Conservation (phyloP, 1,284 basidiomycete species). For the Apiotrichum sp. region DNA sequence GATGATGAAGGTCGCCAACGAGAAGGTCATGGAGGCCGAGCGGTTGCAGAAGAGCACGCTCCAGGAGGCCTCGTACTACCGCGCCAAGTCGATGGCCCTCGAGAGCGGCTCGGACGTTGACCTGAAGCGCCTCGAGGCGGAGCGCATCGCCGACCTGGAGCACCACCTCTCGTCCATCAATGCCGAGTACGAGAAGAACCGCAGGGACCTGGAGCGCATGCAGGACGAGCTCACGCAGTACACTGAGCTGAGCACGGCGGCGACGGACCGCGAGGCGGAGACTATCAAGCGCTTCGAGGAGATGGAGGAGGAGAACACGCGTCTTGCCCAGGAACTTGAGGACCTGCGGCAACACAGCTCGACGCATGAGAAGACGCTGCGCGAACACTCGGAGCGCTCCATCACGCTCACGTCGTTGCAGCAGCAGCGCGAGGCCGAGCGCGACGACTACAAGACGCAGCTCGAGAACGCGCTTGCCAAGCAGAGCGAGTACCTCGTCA, state of each 20-base stretch:
- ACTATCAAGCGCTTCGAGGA: conserved; percentile 73
- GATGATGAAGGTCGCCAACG: conserved; percentile 58
- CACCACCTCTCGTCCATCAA: conserved; percentile 63
- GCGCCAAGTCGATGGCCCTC: conserved; percentile 81
- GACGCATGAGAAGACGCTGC: conserved; percentile 60
- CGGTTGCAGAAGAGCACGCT: conserved; percentile 69
- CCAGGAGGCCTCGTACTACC: conserved; percentile 94
- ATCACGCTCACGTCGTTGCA: conserved; percentile 67
- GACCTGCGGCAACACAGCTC: conserved; percentile 65
- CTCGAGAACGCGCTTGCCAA: conserved; percentile 64
- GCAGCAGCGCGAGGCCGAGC: conserved; percentile 75
- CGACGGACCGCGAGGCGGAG: conserved; percentile 74
- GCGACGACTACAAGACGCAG: conserved; percentile 59
- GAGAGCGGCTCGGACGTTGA: conserved; percentile 68
- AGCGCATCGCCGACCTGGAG: conserved; percentile 75
- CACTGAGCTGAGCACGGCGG: conserved; percentile 63
- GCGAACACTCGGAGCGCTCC: conserved; percentile 73
- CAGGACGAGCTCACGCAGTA: conserved; percentile 57
- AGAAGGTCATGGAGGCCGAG: conserved; percentile 73
- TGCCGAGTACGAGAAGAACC: conserved; percentile 56
- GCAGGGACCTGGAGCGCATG: conserved; percentile 63
- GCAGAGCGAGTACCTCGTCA: conserved; percentile 74
- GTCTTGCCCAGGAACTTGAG: conserved; percentile 62
- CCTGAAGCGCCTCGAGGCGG: conserved; percentile 65
- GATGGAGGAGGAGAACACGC: conserved; percentile 72